Percentiles rank a stretch among this genome's conserved stretches.
Conservation (phyloP, 208 protist species). For the Eutreptiella sp. region DNA sequence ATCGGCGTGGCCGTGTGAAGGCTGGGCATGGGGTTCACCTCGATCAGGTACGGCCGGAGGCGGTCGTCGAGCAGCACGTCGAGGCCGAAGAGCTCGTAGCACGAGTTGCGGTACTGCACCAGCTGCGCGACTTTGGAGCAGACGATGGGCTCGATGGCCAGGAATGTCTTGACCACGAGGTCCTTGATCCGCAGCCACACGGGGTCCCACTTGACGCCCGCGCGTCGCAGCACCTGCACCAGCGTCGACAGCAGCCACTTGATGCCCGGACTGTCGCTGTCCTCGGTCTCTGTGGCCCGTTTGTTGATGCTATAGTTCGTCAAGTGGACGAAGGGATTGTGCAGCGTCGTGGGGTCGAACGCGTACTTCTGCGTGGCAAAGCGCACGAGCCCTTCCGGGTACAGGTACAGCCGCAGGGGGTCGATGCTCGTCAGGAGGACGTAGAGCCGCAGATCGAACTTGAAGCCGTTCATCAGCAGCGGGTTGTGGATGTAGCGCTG, state of each 20-base stretch:
- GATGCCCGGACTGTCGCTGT: conserved; percentile 18
- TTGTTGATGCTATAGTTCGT: conserved; percentile 84
- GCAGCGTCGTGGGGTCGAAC: too few relatives aligned
- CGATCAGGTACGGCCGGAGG: conserved; percentile 61
- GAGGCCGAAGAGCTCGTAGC: conserved; percentile 72
- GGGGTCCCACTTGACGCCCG: conserved; percentile 42
- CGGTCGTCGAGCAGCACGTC: conserved; percentile 76
- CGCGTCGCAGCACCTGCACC: neutral
- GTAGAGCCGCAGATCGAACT: conserved; percentile 84
- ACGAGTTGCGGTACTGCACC: conserved; percentile 40
- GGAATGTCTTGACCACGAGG: conserved; percentile 59
- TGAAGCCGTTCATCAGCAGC: conserved; percentile 68
- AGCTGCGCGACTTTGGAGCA: conserved; percentile 35
- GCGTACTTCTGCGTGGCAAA: conserved; percentile 63
- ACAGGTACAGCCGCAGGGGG: conserved; percentile 70
- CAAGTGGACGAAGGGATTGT: conserved; percentile 64
- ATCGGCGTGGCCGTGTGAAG: conserved; percentile 64
- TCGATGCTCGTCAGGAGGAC: conserved; percentile 71
- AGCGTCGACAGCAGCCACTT: conserved; percentile 41
- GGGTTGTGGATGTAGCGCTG: conserved; percentile 68
- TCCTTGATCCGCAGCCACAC: conserved; percentile 59
- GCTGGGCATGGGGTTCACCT: conserved; percentile 76
- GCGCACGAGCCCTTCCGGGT: conserved; percentile 74
- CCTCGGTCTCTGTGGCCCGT: conserved; percentile 27
- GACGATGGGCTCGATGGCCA: conserved; percentile 53